Conservation (phyloP, 2,329 filamentous ascomycete genomes). For the Gnomoniopsis smithogilvyi region DNA sequence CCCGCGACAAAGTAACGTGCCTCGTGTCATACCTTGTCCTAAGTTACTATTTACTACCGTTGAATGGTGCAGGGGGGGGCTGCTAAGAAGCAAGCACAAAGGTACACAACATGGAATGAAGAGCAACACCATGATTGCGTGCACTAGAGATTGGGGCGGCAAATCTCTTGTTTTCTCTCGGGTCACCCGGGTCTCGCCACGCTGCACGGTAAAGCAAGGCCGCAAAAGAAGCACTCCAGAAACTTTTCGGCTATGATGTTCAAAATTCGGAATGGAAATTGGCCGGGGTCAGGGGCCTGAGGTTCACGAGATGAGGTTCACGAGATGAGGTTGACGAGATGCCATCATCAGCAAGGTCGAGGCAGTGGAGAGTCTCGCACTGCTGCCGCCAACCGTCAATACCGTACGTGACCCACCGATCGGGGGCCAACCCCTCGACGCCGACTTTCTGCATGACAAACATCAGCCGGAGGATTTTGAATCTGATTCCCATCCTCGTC, state of each 20-base stretch:
- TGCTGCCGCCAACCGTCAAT: conserved; percentile 7
- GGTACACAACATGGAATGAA: too few relatives aligned
- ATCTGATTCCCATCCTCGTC: background rate
- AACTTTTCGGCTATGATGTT: background rate
- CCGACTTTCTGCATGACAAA: background rate
- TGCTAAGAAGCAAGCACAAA: background rate
- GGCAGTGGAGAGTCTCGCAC: background rate
- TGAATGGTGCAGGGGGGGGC: background rate
- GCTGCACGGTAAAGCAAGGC: background rate
- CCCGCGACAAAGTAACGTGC: background rate
- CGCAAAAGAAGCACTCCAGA: background rate
- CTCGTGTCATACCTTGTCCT: background rate
- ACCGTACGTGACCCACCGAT: conserved; percentile 10
- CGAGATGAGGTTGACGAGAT: background rate
- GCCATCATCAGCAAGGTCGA: background rate
- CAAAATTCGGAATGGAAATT: background rate
- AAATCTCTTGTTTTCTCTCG: conserved; percentile 4
- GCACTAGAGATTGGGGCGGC: conserved; percentile 3
- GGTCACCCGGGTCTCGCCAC: background rate
- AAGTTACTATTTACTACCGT: background rate
- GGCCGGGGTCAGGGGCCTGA: background rate
- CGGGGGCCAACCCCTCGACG: background rate
- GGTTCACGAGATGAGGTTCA: background rate
- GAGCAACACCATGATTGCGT: background rate
- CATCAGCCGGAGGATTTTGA: background rate